phyloP scores from a whole-genome alignment of 176 grass and related monocot genomes.

The Zoysia pacifica region DNA sequence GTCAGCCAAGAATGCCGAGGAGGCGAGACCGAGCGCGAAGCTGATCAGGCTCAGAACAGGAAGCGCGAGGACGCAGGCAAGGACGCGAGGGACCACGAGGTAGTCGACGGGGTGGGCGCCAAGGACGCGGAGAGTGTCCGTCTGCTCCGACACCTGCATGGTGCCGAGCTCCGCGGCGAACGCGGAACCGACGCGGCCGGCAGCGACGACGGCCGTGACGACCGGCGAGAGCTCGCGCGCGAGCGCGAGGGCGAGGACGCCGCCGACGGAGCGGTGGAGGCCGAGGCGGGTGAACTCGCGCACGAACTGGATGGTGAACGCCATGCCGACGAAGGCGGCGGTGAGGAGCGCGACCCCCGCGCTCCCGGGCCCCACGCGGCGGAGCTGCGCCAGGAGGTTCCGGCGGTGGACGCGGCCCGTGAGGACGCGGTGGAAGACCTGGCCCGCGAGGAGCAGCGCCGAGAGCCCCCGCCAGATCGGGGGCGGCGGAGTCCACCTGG shows the following conservation, averaged over 20 bases:
- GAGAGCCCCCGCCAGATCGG: constrained; percentile 88
- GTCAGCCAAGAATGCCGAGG: constrained; percentile 83
- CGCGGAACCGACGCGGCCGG: constrained; percentile 85
- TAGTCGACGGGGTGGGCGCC: constrained; percentile 87
- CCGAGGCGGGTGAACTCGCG: constrained; percentile 98
- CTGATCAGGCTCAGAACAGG: constrained; percentile 81
- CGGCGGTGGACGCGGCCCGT: constrained; percentile 77
- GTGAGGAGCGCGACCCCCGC: constrained; percentile 90
- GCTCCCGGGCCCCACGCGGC: constrained; percentile 75
- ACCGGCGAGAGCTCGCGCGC: constrained; percentile 87
- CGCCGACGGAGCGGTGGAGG: constrained; percentile 92
- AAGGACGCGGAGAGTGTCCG: constrained; percentile 85
- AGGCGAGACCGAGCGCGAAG: constrained; percentile 83
- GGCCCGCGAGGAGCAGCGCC: constrained; percentile 76
- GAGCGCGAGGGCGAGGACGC: constrained; percentile 90
- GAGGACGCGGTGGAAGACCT: constrained; percentile 78
- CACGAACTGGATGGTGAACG: constrained; percentile 99
- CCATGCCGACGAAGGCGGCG: constrained; percentile 95
- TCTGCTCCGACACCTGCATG: constrained; percentile 99
- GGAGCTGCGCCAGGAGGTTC: constrained; percentile 88
- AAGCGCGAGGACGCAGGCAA: constrained; percentile 82
- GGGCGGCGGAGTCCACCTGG: constrained; percentile 67
- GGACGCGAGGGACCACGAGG: constrained; percentile 81
- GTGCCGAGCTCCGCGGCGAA: constrained; percentile 98
- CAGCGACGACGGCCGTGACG: constrained; percentile 82